Evolutionary conservation across 2,329 filamentous ascomycete species (phyloP), one percentile per base, ranked within the genome.

Genomic region (Pseudofabraea citricarpa): DNA sequence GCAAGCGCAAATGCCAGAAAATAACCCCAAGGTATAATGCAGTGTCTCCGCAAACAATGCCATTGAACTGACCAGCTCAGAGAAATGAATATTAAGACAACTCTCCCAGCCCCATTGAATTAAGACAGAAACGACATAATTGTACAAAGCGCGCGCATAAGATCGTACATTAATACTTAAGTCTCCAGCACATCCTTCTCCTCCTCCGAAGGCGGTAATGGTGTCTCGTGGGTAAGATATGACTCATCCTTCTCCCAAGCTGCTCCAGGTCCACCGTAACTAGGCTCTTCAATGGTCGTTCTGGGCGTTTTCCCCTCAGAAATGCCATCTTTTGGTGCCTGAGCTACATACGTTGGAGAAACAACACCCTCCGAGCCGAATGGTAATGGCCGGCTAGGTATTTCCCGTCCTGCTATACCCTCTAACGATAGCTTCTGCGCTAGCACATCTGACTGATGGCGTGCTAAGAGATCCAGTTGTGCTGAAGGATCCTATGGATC

Each of bases 381-480:
- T 21, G 75, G 75, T 29, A 78, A 56, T 43, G 69, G 57, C 43
- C 75, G 67, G 40, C 64, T 62, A 35, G 77, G 74, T 29, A 79
- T 70, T 41, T 72, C 58, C 20, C 48, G 53, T 47, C 45, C 58
- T 52, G 48, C 15, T 39, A 43, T 48, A 43, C 37, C 47, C 44
- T 59, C 60, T 23, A 58, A 63, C 35, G 69, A 69, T 20, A 83
- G 66, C 59, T 68, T 77, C 57, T 71, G 66, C 44, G 79, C 66
- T 54, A 87, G 65, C 43, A 76, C 70, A 54, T 82, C 77, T 43
- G 76, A 79, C 65, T 88, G 83, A 56, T 80, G 74, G 59, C 73
- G 72, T 46, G 78, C 81, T 51, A 90, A 72, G 64, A 84, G 81
- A 62, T 85, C 80, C 56, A 90, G 77, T 65, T 83, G 81, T 49